Evolutionary conservation across 495 filamentous ascomycete species (phyloP).

Genomic region (Xylaria scruposa): DNA sequence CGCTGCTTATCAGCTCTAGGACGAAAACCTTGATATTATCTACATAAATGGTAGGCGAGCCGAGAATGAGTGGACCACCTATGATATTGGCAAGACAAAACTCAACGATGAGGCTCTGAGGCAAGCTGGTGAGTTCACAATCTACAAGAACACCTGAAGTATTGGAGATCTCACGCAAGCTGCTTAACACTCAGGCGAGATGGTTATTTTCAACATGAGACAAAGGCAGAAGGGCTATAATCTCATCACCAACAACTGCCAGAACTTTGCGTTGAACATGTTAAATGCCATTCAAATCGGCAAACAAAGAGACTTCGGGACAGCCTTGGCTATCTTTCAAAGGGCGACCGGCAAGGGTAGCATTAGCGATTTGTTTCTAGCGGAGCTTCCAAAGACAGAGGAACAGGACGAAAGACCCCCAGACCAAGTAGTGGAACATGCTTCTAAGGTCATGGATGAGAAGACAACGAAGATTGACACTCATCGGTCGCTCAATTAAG

Average conservation of each 20-base stretch:
- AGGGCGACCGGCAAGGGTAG: constrained; percentile 44
- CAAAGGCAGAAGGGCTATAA: constrained; percentile 49
- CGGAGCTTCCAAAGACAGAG: constrained; percentile 37
- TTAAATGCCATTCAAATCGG: constrained; percentile 53
- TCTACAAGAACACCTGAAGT: not conserved
- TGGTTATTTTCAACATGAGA: constrained; percentile 53
- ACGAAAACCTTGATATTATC: constrained; percentile 53
- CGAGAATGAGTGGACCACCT: constrained; percentile 46
- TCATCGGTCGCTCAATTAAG: constrained; percentile 32
- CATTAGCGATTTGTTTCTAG: constrained; percentile 48
- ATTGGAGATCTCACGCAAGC: constrained; percentile 7
- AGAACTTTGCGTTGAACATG: constrained; percentile 52
- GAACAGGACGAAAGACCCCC: constrained; percentile 34
- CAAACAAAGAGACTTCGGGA: constrained; percentile 47
- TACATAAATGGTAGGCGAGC: constrained; percentile 50
- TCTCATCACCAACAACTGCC: constrained; percentile 58
- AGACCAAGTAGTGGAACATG: constrained; percentile 39
- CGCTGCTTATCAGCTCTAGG: constrained; percentile 37
- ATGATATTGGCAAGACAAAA: constrained; percentile 50
- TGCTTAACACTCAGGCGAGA: constrained; percentile 40
- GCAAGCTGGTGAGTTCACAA: constrained; percentile 42
- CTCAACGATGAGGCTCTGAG: constrained; percentile 56
- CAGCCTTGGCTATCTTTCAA: constrained; percentile 50
- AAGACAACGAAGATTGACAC: constrained; percentile 51
- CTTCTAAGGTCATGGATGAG: constrained; percentile 49